Evolutionary conservation across 768 basidiomycete genomes (phyloP).

Genomic region (Amanita polypyramis): DNA sequence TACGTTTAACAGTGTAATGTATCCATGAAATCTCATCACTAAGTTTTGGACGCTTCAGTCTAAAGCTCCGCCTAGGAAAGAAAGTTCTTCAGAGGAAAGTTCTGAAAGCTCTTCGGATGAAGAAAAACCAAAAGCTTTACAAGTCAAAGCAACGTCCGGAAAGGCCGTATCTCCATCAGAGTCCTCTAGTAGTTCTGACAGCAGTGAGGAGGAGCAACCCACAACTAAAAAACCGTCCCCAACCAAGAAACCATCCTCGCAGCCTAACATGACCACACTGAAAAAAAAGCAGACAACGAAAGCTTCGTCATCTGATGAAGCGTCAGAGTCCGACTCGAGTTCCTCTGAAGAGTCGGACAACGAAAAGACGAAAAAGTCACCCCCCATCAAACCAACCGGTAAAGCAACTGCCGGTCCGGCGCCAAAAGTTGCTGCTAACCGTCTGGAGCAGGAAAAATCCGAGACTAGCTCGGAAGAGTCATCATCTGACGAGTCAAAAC

Average conservation of each 20-base stretch:
- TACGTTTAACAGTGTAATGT: slow-evolving; percentile 8
- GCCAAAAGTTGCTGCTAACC: slow-evolving; percentile 7
- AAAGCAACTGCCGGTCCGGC: slow-evolving; percentile 2
- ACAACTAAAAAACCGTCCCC: slow-evolving; percentile 17
- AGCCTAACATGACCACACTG: not conserved
- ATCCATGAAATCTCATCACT: slow-evolving; percentile 1
- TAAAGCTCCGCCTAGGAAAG: slow-evolving; percentile 11
- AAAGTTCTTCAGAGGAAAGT: slow-evolving; percentile 33
- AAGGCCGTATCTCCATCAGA: slow-evolving; percentile 27
- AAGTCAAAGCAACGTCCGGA: slow-evolving; percentile 28
- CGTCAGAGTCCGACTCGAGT: not conserved
- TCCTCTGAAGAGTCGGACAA: not conserved
- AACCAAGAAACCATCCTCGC: slow-evolving; percentile 11
- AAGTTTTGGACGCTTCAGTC: slow-evolving; percentile 1
- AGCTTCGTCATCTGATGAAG: slow-evolving; percentile 14
- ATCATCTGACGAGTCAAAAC: slow-evolving; percentile 18
- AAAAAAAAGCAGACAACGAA: slow-evolving; percentile 8
- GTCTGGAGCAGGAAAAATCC: not conserved
- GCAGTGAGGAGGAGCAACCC: slow-evolving; percentile 21
- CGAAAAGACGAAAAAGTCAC: not conserved
- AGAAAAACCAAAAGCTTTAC: slow-evolving; percentile 46
- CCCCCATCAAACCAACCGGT: not conserved
- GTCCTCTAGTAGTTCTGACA: slow-evolving; percentile 15
- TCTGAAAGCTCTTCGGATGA: slow-evolving; percentile 38
- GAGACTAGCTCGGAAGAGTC: slow-evolving; percentile 8